phyloP scores from a whole-genome alignment of 2,329 filamentous ascomycete genomes.

The Leptographium procerum region DNA sequence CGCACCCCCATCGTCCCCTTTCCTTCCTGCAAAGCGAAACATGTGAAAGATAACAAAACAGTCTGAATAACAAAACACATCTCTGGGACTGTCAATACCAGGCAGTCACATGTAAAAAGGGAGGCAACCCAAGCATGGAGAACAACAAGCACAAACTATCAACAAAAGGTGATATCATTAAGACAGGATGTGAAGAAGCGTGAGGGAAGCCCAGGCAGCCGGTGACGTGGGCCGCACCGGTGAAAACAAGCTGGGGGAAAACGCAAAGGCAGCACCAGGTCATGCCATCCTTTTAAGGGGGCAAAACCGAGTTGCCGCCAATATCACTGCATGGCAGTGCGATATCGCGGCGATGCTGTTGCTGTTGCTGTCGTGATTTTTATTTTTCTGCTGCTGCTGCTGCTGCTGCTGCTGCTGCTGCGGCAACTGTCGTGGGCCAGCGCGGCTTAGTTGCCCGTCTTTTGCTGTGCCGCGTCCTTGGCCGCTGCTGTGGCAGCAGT shows the following conservation, averaged over 20 bases:
- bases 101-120: neutral
- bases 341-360: neutral
- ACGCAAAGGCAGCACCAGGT: neutral
- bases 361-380: neutral
- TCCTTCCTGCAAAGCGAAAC: neutral
- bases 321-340: too few relatives aligned
- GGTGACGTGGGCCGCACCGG: neutral
- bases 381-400: neutral
- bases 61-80: neutral
- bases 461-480: slow-evolving; percentile 47
- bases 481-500: slow-evolving; percentile 44
- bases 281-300: neutral
- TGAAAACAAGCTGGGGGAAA: neutral
- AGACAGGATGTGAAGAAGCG: neutral
- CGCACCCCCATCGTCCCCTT: neutral
- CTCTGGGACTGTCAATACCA: neutral
- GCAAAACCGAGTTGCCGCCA: neutral
- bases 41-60: neutral
- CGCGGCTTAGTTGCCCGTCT: slow-evolving; percentile 19
- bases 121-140: neutral
- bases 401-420: neutral
- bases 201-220: neutral
- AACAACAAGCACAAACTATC: neutral
- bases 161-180: neutral
- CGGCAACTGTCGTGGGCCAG: neutral